Evolutionary conservation across 2,329 filamentous ascomycete species (phyloP), one percentile per base, ranked within the genome.

Genomic region (Dryadomyces sulphureus): DNA sequence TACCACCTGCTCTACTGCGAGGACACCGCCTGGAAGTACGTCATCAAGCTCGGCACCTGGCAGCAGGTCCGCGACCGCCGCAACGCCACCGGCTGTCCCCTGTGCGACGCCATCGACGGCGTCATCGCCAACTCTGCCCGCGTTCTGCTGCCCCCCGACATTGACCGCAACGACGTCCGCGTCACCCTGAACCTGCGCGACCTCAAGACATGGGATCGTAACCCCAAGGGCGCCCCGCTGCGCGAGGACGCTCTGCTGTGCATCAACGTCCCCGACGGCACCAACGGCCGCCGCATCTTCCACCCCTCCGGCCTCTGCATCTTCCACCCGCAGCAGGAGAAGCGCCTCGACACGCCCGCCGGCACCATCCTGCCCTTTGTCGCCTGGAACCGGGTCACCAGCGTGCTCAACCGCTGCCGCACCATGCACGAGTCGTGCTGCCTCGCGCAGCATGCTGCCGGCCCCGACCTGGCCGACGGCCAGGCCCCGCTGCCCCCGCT

Each of bases 251-350:
- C 27, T 12, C 27, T 32, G 11, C 27, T 32, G 11, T 32, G 27
- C 27, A 32, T 32, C 27, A 32, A 32, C 27, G 27, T 32, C 9
- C 27, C 27, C 9, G 27, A 32, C 7, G 27, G 27, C 11, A 8
- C 27, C 27, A 32, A 32, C 27, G 27, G 27, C 27, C 27, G 27
- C 16, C 27, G 27, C 7, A 9, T 32, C 27, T 58, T 40, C 46
- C 53, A n/a, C 58, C 60, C 4, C 51, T 64, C 0, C 62, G 60
- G 27, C 11, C 4, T 62, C 62, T 49, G 54, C 58, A 1, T 63
- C 60, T 61, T 60, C 61, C 0, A 48, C 55, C 38, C 38, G 22
- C 5, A 27, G 51, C 2, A 32, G 27, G 27, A 4, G 4, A 42
- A 3, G 30, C 42, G 25, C 12, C 43, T 4, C 34, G 24, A 7